A percentile compares a stretch with the other conserved stretches of the same genome.
These are phyloP conservation scores for Geoglossum glabrum DNA, from an alignment of 495 filamentous ascomycete genomes.

Conservation along the genomic window DNA sequence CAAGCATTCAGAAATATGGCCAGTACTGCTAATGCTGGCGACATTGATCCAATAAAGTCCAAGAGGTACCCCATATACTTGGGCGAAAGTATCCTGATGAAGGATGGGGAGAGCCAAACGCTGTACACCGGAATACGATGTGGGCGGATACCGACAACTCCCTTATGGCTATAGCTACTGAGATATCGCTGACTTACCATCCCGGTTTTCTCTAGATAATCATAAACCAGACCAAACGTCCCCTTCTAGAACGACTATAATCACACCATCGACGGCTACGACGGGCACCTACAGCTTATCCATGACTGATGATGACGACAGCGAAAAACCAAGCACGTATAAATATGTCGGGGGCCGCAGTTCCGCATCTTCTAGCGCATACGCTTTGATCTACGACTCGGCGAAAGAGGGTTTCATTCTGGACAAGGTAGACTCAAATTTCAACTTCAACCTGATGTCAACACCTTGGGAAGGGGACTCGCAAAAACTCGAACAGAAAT, in stretches of 20 bases:
- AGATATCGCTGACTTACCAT: not conserved
- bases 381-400: constrained; percentile 7
- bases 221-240: constrained; percentile 9
- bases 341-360: constrained; percentile 2
- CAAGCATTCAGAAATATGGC: not conserved
- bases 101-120: not conserved
- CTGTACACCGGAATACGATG: constrained; percentile 1
- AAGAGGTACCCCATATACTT: constrained; percentile 2
- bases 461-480: constrained; percentile 6
- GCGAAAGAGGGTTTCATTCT: constrained; percentile 6
- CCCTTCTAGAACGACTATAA: constrained; percentile 1
- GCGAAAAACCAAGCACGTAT: constrained; percentile 1
- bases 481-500: constrained; percentile 5
- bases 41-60: not conserved
- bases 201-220: constrained; percentile 4
- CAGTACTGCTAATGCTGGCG: not conserved
- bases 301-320: constrained; percentile 7
- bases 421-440: constrained; percentile 5
- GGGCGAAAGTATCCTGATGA: not conserved
- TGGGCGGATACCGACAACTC: not conserved
- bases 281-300: not conserved
- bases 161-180: not conserved
- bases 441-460: constrained; percentile 10
- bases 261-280: not conserved
- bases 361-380: not conserved